Percentiles rank a stretch among this genome's conserved stretches.
Conservation (phyloP, 2,329 filamentous ascomycete genomes). For the Fusarium continuum region DNA sequence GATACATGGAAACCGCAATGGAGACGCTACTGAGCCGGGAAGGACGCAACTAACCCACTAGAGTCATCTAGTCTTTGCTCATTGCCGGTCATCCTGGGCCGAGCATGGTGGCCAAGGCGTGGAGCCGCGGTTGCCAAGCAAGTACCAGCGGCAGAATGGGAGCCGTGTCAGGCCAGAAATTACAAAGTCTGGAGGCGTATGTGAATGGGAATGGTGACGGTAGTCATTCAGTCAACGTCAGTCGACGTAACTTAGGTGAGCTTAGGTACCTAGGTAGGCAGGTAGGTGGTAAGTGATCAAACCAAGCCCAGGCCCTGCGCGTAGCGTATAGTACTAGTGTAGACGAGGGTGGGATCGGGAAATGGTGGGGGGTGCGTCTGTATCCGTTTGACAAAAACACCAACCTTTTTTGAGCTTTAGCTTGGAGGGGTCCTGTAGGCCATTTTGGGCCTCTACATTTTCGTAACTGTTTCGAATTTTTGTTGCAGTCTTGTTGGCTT, state of each 20-base stretch:
- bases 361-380: conserved; percentile 32
- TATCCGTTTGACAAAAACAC: conserved; percentile 18
- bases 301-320: conserved; percentile 8
- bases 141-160: conserved; percentile 13
- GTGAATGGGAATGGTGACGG: conserved; percentile 27
- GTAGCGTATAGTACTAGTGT: conserved; percentile 1
- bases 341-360: conserved; percentile 31
- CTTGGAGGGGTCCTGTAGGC: conserved; percentile 23
- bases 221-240: conserved; percentile 20
- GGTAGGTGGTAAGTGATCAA: neutral
- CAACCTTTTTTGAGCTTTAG: conserved; percentile 21
- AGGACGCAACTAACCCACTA: conserved; percentile 29
- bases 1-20: conserved; percentile 33
- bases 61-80: conserved; percentile 11
- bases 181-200: neutral
- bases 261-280: too few relatives aligned
- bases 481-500: neutral
- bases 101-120: conserved; percentile 4
- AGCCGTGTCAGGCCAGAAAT: conserved; percentile 14
- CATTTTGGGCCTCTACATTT: conserved; percentile 14
- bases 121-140: conserved; percentile 20
- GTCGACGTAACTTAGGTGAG: conserved; percentile 2
- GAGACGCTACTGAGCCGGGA: conserved; percentile 33
- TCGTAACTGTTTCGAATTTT: neutral
- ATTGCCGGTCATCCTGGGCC: conserved; percentile 25